phyloP scores from a whole-genome alignment of 2,329 filamentous ascomycete genomes.

The Fusarium sp. region DNA sequence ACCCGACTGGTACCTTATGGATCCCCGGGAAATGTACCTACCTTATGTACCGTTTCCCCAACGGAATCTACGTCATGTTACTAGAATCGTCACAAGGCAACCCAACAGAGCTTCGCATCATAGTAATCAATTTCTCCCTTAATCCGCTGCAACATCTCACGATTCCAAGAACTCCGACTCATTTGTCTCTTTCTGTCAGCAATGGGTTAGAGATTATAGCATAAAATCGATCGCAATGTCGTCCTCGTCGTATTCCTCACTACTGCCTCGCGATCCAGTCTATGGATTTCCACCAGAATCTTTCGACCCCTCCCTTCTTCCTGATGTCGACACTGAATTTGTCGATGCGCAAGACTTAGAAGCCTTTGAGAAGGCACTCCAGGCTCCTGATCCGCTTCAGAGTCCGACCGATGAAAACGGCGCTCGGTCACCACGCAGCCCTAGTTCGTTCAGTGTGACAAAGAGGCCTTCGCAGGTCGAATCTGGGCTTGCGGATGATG shows the following conservation, averaged over 20 bases:
- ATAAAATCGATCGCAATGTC: constrained; percentile 35
- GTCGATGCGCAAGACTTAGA: constrained; percentile 75
- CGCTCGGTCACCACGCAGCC: constrained; percentile 54
- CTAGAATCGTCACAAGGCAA: constrained; percentile 38
- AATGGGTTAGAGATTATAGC: constrained; percentile 26
- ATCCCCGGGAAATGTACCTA: background rate
- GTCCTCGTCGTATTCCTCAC: constrained; percentile 33
- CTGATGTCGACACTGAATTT: constrained; percentile 85
- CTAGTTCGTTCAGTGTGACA: constrained; percentile 54
- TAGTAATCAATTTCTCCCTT: constrained; percentile 21
- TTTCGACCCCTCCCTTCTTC: constrained; percentile 75
- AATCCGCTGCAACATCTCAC: constrained; percentile 2
- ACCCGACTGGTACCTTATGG: constrained; percentile 5
- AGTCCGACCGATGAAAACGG: constrained; percentile 64
- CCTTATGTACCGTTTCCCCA: constrained; percentile 38
- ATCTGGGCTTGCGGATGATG: constrained; percentile 45
- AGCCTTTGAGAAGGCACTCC: constrained; percentile 82
- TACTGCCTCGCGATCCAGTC: constrained; percentile 40
- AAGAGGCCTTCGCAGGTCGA: constrained; percentile 51
- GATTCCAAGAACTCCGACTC: background rate
- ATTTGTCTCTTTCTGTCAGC: background rate
- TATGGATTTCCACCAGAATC: constrained; percentile 70
- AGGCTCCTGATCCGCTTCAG: constrained; percentile 80
- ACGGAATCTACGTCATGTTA: constrained; percentile 46
- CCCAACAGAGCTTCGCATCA: constrained; percentile 32